Base-by-base conservation (phyloP, 768 basidiomycete species). In the Agrocybe pediades region DNA sequence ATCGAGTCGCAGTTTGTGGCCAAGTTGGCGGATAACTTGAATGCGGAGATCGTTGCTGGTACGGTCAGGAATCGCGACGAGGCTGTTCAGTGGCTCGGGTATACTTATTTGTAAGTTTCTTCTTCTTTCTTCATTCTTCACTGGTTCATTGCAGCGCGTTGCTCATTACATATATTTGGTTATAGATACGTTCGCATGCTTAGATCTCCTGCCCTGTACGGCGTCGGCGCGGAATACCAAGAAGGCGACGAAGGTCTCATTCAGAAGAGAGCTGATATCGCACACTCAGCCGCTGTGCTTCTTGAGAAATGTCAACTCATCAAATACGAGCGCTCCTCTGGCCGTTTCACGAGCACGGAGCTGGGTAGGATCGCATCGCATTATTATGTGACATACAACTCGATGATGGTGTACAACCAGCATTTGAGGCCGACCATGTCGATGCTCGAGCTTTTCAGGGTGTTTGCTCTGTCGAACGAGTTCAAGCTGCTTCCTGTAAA, bases 361-460 rank as follows among this genome's bases (percentile, higher is more conserved):
- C 80, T 98, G 2, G 95, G 96, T 13, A 81, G 91, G 6, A 98
- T 98, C 60, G 94, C 95, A 0, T 95, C 92, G 9, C 89, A 98
- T 67, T 98, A 93, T 69, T 98, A 98, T 66, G 90, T 99, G 57
- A 90, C 94, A 0, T 88, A 98, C 69, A 86, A 86, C 61, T 96
- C 93, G 52, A 99, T 99, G 97, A 85, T 92, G 64, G 88, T 88
- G 0, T 99, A 98, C 70, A 97, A 97, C 69, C 91, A 96, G 65
- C 94, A 98, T 67, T 72, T 98, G 55, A 83, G 88, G 42, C 83
- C 92, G 2, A 87, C 86, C 2, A 94, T 98, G 90, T 84, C 87
- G 27, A 84, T 79, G 44, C 72, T 99, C 62, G 97, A 99, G 69
- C 72, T 99, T 6, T 97, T 97, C 83, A 79, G 95, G 26, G 93